phyloP scores from a whole-genome alignment of 2,329 filamentous ascomycete species.

The Trichophyton schoenleinii region DNA sequence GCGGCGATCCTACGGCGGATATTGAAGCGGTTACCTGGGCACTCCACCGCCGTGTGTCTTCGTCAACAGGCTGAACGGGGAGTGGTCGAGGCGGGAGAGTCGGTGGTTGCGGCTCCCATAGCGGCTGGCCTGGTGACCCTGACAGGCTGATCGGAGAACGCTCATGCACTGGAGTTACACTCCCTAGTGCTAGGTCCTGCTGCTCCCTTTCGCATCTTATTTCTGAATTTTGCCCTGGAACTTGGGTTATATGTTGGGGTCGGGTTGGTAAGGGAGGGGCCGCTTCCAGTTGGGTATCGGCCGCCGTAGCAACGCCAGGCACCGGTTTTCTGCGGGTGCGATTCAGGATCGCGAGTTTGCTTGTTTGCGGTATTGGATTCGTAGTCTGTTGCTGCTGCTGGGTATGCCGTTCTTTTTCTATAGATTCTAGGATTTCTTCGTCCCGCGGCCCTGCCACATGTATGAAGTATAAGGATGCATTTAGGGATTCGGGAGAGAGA shows the following conservation, averaged over 20 bases:
- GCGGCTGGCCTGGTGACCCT: background rate
- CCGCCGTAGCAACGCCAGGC: slow-evolving; percentile 12
- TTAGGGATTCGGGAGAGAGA: slow-evolving; percentile 75
- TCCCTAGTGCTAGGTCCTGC: background rate
- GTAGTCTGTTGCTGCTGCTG: slow-evolving; percentile 1
- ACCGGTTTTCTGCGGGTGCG: slow-evolving; percentile 31
- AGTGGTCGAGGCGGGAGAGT: slow-evolving; percentile 7
- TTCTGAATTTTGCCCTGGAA: background rate
- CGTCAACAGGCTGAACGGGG: background rate
- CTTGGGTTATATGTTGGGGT: background rate
- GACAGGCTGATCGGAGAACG: too few species aligned
- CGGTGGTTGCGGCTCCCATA: background rate
- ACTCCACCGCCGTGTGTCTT: slow-evolving; percentile 8
- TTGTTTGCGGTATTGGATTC: slow-evolving; percentile 1
- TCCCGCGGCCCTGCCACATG: slow-evolving; percentile 60
- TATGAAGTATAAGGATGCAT: slow-evolving; percentile 79
- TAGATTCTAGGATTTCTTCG: slow-evolving; percentile 28
- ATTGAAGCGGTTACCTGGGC: background rate
- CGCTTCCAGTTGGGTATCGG: background rate
- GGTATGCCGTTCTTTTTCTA: slow-evolving; percentile 23
- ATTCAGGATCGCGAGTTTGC: slow-evolving; percentile 20
- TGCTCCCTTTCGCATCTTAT: background rate
- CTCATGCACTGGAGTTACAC: background rate
- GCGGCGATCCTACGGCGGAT: background rate
- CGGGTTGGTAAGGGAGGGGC: slow-evolving; percentile 1